These are phyloP conservation scores for Naganishia liquefaciens DNA, from an alignment of 1,284 basidiomycete genomes.

Conservation along the genomic window DNA sequence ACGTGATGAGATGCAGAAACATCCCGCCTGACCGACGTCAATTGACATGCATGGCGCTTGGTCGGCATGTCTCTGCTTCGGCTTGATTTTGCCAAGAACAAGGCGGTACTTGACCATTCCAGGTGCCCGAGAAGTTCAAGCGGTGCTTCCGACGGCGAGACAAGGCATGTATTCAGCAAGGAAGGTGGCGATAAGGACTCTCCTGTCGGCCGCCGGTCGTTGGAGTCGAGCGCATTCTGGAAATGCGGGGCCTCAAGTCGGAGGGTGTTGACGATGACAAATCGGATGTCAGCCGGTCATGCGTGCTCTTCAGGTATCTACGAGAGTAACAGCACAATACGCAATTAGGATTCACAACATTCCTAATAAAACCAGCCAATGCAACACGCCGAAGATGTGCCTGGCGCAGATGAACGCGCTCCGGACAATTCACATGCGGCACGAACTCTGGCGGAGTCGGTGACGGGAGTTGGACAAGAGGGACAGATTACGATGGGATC, in stretches of 20 bases:
- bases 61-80: no score
- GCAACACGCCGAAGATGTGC: neutral
- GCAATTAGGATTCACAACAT: no score
- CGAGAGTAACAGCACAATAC: no score
- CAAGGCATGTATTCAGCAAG: no score
- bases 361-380: neutral
- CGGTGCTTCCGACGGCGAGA: no score
- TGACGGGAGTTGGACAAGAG: neutral
- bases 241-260: conserved; percentile 1
- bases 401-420: neutral
- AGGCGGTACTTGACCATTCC: no score
- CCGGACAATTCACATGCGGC: neutral
- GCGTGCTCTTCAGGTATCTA: neutral
- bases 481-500: neutral
- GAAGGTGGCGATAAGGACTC: no score
- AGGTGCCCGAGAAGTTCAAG: no score
- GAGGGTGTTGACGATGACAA: conserved; percentile 8
- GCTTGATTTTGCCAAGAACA: no score
- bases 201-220: neutral
- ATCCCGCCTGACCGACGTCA: no score
- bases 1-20: neutral
- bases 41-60: no score
- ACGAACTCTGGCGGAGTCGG: neutral
- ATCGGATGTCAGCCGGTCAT: conserved; percentile 10
- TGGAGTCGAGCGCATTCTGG: neutral